Percentiles rank a stretch among this genome's conserved stretches.
phyloP scores from a whole-genome alignment of 768 basidiomycete genomes.

The Hericium erinaceus region DNA sequence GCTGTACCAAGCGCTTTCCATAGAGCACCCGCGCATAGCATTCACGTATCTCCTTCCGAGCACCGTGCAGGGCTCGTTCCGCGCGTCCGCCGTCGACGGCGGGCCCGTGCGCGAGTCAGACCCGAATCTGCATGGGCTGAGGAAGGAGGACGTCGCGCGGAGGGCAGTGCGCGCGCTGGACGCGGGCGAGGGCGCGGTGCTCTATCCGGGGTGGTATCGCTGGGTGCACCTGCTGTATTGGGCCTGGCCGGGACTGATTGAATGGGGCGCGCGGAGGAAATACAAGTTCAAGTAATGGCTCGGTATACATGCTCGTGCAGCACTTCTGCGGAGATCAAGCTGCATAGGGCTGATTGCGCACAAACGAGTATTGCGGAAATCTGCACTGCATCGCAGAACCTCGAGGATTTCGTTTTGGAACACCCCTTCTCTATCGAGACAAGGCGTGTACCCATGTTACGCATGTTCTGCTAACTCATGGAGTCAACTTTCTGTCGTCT shows the following conservation, averaged over 20 bases:
- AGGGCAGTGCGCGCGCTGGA: constrained; percentile 57
- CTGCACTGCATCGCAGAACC: no score
- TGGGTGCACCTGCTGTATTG: constrained; percentile 52
- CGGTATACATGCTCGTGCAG: not conserved
- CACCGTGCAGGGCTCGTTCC: constrained; percentile 71
- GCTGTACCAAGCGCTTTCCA: constrained; percentile 70
- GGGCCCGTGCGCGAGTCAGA: constrained; percentile 33
- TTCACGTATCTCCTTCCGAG: constrained; percentile 59
- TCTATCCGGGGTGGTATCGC: constrained; percentile 42
- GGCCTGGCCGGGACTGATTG: constrained; percentile 50
- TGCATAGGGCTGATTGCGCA: not conserved
- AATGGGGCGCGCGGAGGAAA: constrained; percentile 50
- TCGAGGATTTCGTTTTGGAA: no score
- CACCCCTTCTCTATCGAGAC: no score
- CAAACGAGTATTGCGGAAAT: not conserved
- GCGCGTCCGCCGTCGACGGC: constrained; percentile 70
- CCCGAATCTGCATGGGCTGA: constrained; percentile 50
- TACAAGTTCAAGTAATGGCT: constrained; percentile 39
- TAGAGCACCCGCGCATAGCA: constrained; percentile 63
- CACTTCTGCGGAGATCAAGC: not conserved
- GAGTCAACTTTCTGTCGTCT: no score
- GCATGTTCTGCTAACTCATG: no score
- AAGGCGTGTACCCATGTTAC: no score
- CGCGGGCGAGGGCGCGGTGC: constrained; percentile 42
- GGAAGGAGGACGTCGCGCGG: constrained; percentile 47